Percentiles rank a stretch among this genome's conserved stretches.
Conservation (phyloP, 306 rosid genomes). For the Albizia julibrissin region DNA sequence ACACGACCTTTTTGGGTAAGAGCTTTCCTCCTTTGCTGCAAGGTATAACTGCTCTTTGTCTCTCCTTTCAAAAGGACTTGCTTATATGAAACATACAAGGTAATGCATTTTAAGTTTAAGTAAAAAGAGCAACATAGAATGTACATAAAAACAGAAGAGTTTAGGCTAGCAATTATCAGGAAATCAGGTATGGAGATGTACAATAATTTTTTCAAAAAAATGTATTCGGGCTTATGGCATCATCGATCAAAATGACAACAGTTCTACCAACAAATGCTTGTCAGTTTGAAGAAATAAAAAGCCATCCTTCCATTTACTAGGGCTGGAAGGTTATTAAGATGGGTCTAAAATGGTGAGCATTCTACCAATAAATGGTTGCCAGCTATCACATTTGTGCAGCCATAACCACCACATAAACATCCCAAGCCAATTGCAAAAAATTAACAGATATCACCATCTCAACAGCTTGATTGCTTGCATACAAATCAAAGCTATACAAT, state of each 20-base stretch:
- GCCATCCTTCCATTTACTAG: neutral
- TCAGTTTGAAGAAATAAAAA: slow-evolving; percentile 10
- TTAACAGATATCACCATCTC: neutral
- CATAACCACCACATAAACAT: neutral
- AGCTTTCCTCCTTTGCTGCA: too few species aligned
- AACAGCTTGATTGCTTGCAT: neutral
- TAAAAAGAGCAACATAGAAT: too few species aligned
- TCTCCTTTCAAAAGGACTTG: too few species aligned
- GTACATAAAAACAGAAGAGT: too few species aligned
- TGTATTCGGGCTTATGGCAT: neutral
- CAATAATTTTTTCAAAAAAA: too few species aligned
- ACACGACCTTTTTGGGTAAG: too few species aligned
- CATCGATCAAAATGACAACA: neutral
- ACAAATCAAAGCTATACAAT: slow-evolving; percentile 1
- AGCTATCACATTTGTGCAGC: neutral
- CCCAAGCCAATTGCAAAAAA: neutral
- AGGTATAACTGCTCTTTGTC: too few species aligned
- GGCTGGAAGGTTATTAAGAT: neutral
- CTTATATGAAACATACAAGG: too few species aligned
- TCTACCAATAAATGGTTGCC: neutral
- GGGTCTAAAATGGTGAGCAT: neutral
- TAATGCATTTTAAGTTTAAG: too few species aligned
- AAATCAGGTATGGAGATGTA: neutral
- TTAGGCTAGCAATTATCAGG: neutral
- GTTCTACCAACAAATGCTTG: neutral